Evolutionary conservation across 805 yeast species (phyloP), one percentile per base, ranked within the genome.

Genomic region (Cyberlindnera saturnus): DNA sequence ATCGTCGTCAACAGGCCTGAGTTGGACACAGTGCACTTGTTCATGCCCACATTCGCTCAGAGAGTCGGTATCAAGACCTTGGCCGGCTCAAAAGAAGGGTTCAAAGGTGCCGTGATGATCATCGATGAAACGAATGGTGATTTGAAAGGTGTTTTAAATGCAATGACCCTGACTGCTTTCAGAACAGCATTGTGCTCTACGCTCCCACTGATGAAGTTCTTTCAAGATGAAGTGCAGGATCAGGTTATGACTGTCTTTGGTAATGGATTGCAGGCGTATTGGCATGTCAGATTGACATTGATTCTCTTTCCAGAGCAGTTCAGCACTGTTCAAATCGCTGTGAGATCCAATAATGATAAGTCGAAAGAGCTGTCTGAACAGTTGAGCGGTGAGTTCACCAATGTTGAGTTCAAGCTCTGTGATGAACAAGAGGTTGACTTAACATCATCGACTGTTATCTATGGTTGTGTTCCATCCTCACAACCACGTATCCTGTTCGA

Each of bases 21-120:
- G 47, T 49, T 57, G 17, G 43, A 43, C 5, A 50, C 75, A 3
- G 66, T 73, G 1, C 85, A 81, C 56, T 53, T 81, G 28, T 79
- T 77, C 59, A 81, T 81, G 87, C 83, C 85, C 4, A 74, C 82
- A n/a, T 67, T 75, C 4, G 77, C 78, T 14, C 68, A 72, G 5
- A 52, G 61, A 26, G 79, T 74, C 13, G 87, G 87, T 9, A 64
- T 81, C 52, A 81, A 81, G 61, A 74, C 81, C 0, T 59, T 81
- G 17, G 74, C 78, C 16, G 82, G 80, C 0, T 79, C 84, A 0
- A 64, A 66, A 3, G 60, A 70, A 29, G 87, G 87, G 0, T 79
- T 81, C 52, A 75, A 71, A 26, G 88, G 87, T 1, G 64, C 74
- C 6, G 72, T 81, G 3, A 56, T 73, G 23, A 65, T 81, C 10